Percentiles rank a stretch among this genome's conserved stretches.
Conservation (phyloP, 2,329 filamentous ascomycete species). For the Parastagonospora avenae region DNA sequence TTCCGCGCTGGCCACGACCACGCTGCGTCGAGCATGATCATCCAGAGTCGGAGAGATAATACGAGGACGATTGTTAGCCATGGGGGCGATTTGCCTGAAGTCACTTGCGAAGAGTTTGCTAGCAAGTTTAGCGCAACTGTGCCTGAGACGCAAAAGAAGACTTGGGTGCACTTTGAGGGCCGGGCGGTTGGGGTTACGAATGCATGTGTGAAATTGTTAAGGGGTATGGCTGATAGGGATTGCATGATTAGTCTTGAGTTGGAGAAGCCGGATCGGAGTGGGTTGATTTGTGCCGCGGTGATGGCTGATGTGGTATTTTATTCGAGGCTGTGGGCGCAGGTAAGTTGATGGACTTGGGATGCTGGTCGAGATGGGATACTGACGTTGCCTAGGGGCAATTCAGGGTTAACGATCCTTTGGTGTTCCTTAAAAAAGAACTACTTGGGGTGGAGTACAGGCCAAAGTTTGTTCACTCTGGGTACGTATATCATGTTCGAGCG, state of each 20-base stretch:
- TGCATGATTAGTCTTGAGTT: constrained; percentile 70
- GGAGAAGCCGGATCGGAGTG: constrained; percentile 69
- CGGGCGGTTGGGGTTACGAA: constrained; percentile 66
- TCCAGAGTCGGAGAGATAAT: constrained; percentile 63
- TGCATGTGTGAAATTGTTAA: constrained; percentile 63
- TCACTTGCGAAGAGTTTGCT: constrained; percentile 67
- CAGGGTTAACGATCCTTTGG: constrained; percentile 7
- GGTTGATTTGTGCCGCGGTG: constrained; percentile 63
- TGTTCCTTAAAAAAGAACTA: constrained; percentile 42
- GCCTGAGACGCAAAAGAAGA: not conserved
- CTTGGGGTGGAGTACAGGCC: not conserved
- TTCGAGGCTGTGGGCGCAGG: constrained; percentile 70
- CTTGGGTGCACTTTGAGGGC: constrained; percentile 79
- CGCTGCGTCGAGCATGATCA: constrained; percentile 71
- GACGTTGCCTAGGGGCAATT: constrained; percentile 47
- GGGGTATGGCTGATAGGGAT: constrained; percentile 46
- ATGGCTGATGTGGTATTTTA: constrained; percentile 76
- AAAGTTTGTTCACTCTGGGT: not conserved
- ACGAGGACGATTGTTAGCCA: constrained; percentile 71
- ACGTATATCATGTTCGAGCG: no score
- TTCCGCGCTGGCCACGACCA: constrained; percentile 61
- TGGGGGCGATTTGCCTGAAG: constrained; percentile 69
- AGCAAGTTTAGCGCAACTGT: constrained; percentile 35
- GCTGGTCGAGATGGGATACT: constrained; percentile 6
- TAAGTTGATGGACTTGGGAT: constrained; percentile 45